Evolutionary conservation across 1,284 basidiomycete species (phyloP).

Genomic region (Thelephora terrestris): DNA sequence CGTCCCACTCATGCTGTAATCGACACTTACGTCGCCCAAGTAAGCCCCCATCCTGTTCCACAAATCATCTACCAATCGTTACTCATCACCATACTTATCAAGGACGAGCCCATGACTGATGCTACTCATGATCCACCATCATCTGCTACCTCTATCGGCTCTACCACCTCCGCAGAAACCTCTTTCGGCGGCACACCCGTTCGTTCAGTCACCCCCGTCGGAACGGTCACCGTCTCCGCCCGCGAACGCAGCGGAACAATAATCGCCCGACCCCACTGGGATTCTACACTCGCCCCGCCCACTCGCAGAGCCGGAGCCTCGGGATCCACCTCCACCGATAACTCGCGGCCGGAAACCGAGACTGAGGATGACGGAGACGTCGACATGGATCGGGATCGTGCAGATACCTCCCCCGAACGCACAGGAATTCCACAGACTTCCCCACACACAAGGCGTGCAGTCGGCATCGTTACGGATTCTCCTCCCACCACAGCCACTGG

Average conservation of each 20-base stretch:
- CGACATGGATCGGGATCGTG: conserved; percentile 41
- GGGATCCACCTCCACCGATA: conserved; percentile 43
- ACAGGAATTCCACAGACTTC: conserved; percentile 26
- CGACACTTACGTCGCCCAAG: neutral
- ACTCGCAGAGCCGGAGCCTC: conserved; percentile 27
- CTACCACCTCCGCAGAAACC: conserved; percentile 47
- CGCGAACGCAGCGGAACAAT: conserved; percentile 70
- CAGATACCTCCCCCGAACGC: conserved; percentile 28
- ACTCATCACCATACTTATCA: neutral
- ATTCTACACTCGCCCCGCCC: conserved; percentile 13
- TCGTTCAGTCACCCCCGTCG: conserved; percentile 49
- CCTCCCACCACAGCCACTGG: conserved; percentile 23
- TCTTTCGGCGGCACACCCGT: conserved; percentile 49
- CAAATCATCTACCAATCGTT: neutral
- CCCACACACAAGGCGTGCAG: conserved; percentile 33
- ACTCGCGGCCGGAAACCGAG: conserved; percentile 59
- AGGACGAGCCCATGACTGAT: conserved; percentile 23
- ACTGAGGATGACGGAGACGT: conserved; percentile 62
- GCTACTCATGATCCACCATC: conserved; percentile 14
- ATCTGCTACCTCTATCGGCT: conserved; percentile 29
- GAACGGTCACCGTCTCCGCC: conserved; percentile 39
- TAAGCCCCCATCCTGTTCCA: neutral
- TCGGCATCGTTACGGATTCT: conserved; percentile 54
- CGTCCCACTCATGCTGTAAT: conserved; percentile 7
- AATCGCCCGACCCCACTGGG: conserved; percentile 54